These are phyloP conservation scores for Euphorbia celastroides DNA, from an alignment of 441 rosid genomes.

Conservation along the genomic window DNA sequence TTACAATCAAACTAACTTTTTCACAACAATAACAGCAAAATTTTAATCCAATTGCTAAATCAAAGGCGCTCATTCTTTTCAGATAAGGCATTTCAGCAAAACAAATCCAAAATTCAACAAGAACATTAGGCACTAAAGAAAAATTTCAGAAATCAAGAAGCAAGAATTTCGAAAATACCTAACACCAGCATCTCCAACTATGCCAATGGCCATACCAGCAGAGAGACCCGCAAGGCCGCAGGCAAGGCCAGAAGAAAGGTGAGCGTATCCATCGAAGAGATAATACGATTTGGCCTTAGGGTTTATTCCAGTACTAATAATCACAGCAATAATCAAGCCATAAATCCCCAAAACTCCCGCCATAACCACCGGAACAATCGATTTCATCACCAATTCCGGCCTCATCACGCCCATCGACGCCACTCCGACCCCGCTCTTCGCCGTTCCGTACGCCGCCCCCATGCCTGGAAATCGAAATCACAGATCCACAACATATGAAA, in stretches of 20 bases:
- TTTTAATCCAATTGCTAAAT: background rate
- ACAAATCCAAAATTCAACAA: background rate
- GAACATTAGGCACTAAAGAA: slow-evolving; percentile 1
- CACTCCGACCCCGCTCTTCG: slow-evolving; percentile 71
- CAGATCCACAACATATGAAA: background rate
- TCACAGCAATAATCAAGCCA: slow-evolving; percentile 77
- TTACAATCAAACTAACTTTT: background rate
- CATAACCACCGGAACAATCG: slow-evolving; percentile 81
- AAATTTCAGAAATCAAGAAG: slow-evolving; percentile 9
- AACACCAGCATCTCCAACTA: slow-evolving; percentile 77
- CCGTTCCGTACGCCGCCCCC: slow-evolving; percentile 52
- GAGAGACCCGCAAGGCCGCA: slow-evolving; percentile 68
- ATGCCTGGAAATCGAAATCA: slow-evolving; percentile 27
- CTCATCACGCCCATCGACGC: slow-evolving; percentile 70
- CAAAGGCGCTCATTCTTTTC: background rate
- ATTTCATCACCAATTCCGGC: slow-evolving; percentile 78
- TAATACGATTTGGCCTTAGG: slow-evolving; percentile 31
- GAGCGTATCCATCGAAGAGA: slow-evolving; percentile 40
- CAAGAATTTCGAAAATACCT: slow-evolving; percentile 34
- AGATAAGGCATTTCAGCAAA: background rate
- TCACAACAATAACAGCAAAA: background rate
- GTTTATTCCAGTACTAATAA: slow-evolving; percentile 74
- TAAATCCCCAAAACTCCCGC: slow-evolving; percentile 87
- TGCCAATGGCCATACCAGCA: slow-evolving; percentile 83
- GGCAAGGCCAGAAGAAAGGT: slow-evolving; percentile 41